phyloP scores from a whole-genome alignment of 768 basidiomycete genomes.

The Cyclocybe cylindracea region DNA sequence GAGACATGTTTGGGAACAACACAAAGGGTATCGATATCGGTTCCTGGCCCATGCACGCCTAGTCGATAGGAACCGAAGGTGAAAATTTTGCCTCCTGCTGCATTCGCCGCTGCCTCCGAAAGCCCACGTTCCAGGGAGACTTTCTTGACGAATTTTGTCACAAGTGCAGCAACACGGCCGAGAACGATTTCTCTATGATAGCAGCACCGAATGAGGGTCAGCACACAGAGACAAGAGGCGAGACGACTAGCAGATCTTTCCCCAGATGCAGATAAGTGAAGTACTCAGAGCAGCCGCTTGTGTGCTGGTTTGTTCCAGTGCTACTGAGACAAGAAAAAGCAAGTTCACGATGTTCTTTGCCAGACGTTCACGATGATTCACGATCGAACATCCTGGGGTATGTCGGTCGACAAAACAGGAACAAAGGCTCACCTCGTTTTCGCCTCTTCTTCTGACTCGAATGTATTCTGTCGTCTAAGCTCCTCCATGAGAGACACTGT shows the following conservation, averaged over 20 bases:
- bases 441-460: constrained; percentile 88
- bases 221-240: background rate
- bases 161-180: constrained; percentile 83
- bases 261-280: background rate
- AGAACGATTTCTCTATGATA: constrained; percentile 84
- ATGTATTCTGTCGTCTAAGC: constrained; percentile 79
- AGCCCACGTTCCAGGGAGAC: constrained; percentile 79
- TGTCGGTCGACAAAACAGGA: constrained; percentile 3
- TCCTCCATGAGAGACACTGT: constrained; percentile 89
- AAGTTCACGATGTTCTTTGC: no score
- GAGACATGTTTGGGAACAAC: constrained; percentile 97
- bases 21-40: constrained; percentile 98
- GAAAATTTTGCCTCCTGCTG: constrained; percentile 97
- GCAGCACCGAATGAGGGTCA: constrained; percentile 9
- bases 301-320: no score
- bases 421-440: constrained; percentile 71
- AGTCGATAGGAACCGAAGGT: constrained; percentile 98
- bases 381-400: background rate
- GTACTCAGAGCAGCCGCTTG: no score
- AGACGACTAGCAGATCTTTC: background rate
- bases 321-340: no score
- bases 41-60: constrained; percentile 93
- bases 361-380: no score
- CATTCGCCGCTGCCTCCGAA: constrained; percentile 83
- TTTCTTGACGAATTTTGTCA: constrained; percentile 90